Evolutionary conservation across 2,329 filamentous ascomycete species (phyloP).

Genomic region (Zasmidium cellare): DNA sequence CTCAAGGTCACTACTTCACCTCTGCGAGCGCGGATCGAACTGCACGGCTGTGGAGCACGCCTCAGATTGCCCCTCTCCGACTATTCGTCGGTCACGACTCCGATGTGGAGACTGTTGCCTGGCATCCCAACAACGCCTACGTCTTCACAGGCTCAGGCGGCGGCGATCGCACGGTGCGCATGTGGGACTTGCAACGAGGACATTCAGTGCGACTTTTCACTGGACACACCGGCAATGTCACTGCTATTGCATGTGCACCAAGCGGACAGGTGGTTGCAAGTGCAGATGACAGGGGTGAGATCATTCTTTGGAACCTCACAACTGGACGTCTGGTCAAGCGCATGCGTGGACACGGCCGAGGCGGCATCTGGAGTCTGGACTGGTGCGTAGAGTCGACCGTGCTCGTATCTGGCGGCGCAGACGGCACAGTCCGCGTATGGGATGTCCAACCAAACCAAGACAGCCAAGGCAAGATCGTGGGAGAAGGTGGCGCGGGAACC

Average conservation of each 20-base stretch:
- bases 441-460: slow-evolving; percentile 66
- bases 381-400: slow-evolving; percentile 93
- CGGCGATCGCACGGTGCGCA: slow-evolving; percentile 88
- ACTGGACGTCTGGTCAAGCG: slow-evolving; percentile 84
- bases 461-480: slow-evolving; percentile 48
- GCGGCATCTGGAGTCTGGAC: slow-evolving; percentile 88
- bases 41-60: slow-evolving; percentile 86
- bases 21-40: slow-evolving; percentile 87
- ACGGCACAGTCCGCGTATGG: slow-evolving; percentile 92
- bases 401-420: slow-evolving; percentile 84
- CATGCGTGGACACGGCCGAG: slow-evolving; percentile 89
- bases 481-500: slow-evolving; percentile 49
- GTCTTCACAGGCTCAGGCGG: slow-evolving; percentile 78
- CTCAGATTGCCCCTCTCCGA: slow-evolving; percentile 84
- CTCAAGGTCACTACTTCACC: slow-evolving; percentile 92
- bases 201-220: slow-evolving; percentile 88
- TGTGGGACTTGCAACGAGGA: slow-evolving; percentile 93
- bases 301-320: slow-evolving; percentile 92
- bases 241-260: slow-evolving; percentile 78
- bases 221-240: slow-evolving; percentile 86
- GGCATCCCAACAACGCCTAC: slow-evolving; percentile 93
- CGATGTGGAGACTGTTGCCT: slow-evolving; percentile 85
- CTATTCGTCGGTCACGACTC: slow-evolving; percentile 91
- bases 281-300: slow-evolving; percentile 83
- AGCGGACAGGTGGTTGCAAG: slow-evolving; percentile 90